A percentile compares a stretch with the other conserved stretches of the same genome.
Evolutionary conservation across 2,329 filamentous ascomycete species (phyloP).

Genomic region (Stagonosporopsis cucurbitacearum): DNA sequence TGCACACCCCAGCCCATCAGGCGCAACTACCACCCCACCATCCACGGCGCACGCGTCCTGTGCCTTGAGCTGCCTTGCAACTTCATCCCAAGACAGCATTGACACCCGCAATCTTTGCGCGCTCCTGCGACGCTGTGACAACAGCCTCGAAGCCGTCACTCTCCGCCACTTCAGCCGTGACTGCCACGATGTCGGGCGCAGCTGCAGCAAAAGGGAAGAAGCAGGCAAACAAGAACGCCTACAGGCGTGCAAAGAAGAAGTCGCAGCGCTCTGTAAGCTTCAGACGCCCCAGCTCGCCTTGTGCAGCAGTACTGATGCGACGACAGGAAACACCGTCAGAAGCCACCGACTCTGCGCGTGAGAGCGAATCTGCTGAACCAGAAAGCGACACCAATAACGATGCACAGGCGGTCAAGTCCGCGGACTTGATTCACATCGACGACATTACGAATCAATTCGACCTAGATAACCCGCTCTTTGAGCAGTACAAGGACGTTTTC

Average conservation of each 20-base stretch:
- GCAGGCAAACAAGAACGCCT: constrained; percentile 93
- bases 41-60: neutral
- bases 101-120: neutral
- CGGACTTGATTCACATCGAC: constrained; percentile 44
- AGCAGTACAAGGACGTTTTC: constrained; percentile 83
- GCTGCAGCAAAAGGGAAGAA: constrained; percentile 38
- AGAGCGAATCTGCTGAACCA: constrained; percentile 48
- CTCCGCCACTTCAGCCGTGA: neutral
- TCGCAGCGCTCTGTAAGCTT: constrained; percentile 71
- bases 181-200: constrained; percentile 38
- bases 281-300: neutral
- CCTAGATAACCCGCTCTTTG: constrained; percentile 77
- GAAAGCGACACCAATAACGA: constrained; percentile 44
- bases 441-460: constrained; percentile 58
- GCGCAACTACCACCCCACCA: neutral
- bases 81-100: neutral
- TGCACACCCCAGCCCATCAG: constrained; percentile 9
- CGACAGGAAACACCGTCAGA: constrained; percentile 46
- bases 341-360: constrained; percentile 41
- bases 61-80: no score
- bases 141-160: neutral
- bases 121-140: neutral
- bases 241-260: constrained; percentile 93
- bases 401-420: constrained; percentile 54
- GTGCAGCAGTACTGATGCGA: constrained; percentile 25